Evolutionary conservation across 2,329 filamentous ascomycete species (phyloP), one percentile per base, ranked within the genome.

Genomic region (Thielaviopsis euricoi): DNA sequence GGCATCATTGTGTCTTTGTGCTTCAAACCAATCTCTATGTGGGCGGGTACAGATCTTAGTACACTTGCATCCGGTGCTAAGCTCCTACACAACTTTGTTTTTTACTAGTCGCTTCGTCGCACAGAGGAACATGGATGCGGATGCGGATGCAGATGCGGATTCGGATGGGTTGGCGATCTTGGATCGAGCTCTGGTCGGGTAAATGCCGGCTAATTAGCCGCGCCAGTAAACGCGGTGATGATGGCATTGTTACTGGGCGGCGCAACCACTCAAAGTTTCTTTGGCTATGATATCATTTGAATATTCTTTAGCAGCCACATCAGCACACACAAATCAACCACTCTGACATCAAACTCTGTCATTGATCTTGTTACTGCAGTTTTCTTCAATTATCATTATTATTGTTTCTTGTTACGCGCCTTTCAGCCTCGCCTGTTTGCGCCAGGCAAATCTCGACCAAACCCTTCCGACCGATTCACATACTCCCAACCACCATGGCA

Each of bases 401-500:
- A 19, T 49, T 43, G n/a, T 15, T 43, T 43, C 13, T 2, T 43
- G n/a, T 33, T 10, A 10, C 29, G 29, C 29, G 46, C 9, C 17
- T 43, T 26, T 52, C 13, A 26, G 23, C 46, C 29, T 49, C 25
- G 52, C 46, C 40, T 6, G 15, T 22, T 40, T 52, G 22, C n/a
- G 23, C n/a, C 10, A 29, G 54, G 22, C 46, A 40, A n/a, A 15
- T 12, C 46, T 21, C 7, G 22, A 7, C 19, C 10, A 17, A n/a
- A 6, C 26, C 21, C 13, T 10, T 40, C 17, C 33, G 43, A 26
- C 13, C 53, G 23, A 52, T 49, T 25, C 37, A 49, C 33, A 48
- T 22, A 37, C 37, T 10, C 9, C 43, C 37, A 25, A 21, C 15
- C 21, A 59, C 59, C 57, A 80, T 76, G 75, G 80, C 81, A 63